Conservation (phyloP, 2,329 filamentous ascomycete species). For the Xylariaceae sp. region DNA sequence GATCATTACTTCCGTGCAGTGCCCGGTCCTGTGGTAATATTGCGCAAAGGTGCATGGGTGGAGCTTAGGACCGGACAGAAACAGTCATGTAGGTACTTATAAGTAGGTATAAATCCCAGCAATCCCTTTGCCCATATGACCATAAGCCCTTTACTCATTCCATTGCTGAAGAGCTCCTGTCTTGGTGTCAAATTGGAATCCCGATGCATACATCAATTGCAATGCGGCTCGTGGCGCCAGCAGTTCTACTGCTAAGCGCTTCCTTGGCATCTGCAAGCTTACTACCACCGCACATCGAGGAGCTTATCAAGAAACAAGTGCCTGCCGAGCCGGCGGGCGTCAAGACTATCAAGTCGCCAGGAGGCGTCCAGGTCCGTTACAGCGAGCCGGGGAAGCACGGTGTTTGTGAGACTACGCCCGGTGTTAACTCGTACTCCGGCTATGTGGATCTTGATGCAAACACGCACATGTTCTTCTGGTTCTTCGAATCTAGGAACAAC, state of each 20-base stretch:
- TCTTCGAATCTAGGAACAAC: conserved; percentile 51
- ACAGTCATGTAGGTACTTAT: conserved; percentile 5
- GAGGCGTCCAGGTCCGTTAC: conserved; percentile 54
- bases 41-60: conserved; percentile 6
- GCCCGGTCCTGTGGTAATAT: not conserved
- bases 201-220: conserved; percentile 1
- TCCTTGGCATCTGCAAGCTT: conserved; percentile 29
- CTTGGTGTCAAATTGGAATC: not conserved
- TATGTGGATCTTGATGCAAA: conserved; percentile 40
- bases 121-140: not conserved
- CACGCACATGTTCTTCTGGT: conserved; percentile 55
- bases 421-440: conserved; percentile 55
- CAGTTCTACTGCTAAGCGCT: conserved; percentile 28
- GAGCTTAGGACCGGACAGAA: conserved; percentile 8
- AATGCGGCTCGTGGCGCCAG: conserved; percentile 23
- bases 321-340: conserved; percentile 51
- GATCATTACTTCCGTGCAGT: not conserved
- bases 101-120: conserved; percentile 5
- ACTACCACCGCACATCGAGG: conserved; percentile 34
- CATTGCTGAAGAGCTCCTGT: not conserved
- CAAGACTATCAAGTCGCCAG: conserved; percentile 52
- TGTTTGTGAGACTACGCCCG: conserved; percentile 59
- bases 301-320: conserved; percentile 40
- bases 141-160: not conserved
- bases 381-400: conserved; percentile 56